Conservation (phyloP, 1,284 basidiomycete species). For the Apiotrichum mycotoxinovorans region DNA sequence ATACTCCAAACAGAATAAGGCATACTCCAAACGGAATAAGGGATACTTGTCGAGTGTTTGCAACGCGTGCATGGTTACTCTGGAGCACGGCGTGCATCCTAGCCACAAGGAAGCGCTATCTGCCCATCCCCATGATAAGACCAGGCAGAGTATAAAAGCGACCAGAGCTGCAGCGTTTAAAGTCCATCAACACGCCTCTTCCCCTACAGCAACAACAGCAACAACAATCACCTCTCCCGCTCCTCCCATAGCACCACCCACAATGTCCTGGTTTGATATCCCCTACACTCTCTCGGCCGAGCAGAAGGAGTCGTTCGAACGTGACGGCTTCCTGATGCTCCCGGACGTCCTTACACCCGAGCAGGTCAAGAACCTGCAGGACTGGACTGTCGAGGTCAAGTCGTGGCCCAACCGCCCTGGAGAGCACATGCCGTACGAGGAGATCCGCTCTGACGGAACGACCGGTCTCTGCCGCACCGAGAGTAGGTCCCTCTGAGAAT, state of each 20-base stretch:
- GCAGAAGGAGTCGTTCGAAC: slow-evolving; percentile 22
- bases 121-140: too few species aligned
- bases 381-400: slow-evolving; percentile 37
- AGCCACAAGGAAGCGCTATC: too few species aligned
- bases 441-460: slow-evolving; percentile 30
- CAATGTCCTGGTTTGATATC: slow-evolving; percentile 12
- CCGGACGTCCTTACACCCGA: slow-evolving; percentile 21
- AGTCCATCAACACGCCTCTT: background rate
- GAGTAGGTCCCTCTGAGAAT: slow-evolving; percentile 19
- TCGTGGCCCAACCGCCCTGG: slow-evolving; percentile 30
- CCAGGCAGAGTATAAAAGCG: too few species aligned
- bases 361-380: slow-evolving; percentile 25
- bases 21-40: too few species aligned
- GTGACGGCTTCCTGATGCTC: slow-evolving; percentile 32
- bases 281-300: slow-evolving; percentile 19
- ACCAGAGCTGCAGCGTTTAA: too few species aligned
- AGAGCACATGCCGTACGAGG: slow-evolving; percentile 41
- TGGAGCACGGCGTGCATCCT: too few species aligned
- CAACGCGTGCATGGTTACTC: too few species aligned
- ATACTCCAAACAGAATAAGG: too few species aligned
- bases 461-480: slow-evolving; percentile 36
- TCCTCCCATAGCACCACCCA: background rate
- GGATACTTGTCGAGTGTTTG: too few species aligned
- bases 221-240: too few species aligned
- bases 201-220: too few species aligned